These are phyloP conservation scores for Fusarium torulosum DNA, from an alignment of 2,329 filamentous ascomycete species.

Conservation along the genomic window DNA sequence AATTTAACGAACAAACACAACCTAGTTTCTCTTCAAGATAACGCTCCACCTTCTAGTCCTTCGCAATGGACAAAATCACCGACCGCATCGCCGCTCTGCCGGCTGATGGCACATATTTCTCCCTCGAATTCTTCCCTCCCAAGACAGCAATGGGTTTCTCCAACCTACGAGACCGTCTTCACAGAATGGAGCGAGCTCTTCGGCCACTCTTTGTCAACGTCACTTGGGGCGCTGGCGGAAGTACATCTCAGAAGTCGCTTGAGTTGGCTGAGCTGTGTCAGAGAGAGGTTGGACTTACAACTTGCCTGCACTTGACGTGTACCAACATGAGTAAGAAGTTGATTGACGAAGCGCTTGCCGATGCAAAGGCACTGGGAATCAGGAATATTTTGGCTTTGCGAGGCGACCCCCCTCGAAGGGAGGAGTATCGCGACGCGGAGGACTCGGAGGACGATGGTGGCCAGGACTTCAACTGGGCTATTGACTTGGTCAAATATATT, in stretches of 20 bases:
- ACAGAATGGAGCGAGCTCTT: constrained; percentile 93
- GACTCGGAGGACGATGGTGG: constrained; percentile 71
- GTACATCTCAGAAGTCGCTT: constrained; percentile 89
- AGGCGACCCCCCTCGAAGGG: constrained; percentile 89
- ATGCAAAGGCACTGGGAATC: constrained; percentile 90
- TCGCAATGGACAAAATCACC: constrained; percentile 85
- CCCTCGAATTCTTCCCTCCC: constrained; percentile 98
- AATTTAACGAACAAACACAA: constrained; percentile 1
- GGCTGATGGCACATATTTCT: constrained; percentile 86
- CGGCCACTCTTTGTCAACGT: constrained; percentile 96
- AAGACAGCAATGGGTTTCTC: constrained; percentile 97
- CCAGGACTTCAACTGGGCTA: constrained; percentile 87
- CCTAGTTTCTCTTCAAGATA: not conserved
- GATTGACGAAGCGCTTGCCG: constrained; percentile 89
- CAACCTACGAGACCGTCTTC: constrained; percentile 91
- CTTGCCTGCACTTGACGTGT: constrained; percentile 95
- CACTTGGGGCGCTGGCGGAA: constrained; percentile 97
- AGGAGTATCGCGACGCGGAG: constrained; percentile 80
- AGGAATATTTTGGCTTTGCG: constrained; percentile 93
- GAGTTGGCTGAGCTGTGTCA: constrained; percentile 97
- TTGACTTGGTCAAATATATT: constrained; percentile 92
- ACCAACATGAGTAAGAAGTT: constrained; percentile 94
- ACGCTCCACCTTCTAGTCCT: not conserved
- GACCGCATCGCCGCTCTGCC: constrained; percentile 94
- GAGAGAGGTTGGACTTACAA: constrained; percentile 89